phyloP scores from a whole-genome alignment of 163 green algal genomes.

The Volvox carteri region DNA sequence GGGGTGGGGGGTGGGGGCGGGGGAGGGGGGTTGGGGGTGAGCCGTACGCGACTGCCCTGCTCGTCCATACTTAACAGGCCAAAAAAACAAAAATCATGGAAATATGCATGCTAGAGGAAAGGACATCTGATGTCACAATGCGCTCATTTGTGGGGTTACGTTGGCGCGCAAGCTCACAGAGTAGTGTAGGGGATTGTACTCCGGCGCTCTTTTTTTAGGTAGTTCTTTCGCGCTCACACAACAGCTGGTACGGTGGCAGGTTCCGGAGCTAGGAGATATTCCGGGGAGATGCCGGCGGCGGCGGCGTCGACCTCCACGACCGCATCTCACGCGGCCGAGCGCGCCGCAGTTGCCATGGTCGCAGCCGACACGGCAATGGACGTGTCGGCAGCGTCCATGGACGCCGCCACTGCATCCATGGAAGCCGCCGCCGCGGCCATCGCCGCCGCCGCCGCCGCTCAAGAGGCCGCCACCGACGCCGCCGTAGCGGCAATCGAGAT shows the following conservation, averaged over 20 bases:
- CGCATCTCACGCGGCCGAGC: not conserved
- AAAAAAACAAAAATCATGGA: not conserved
- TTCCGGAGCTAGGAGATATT: not conserved
- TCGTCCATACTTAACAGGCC: no score
- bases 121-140: not conserved
- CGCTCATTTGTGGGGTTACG: not conserved
- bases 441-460: constrained; percentile 6
- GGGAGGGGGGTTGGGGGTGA: not conserved
- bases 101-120: not conserved
- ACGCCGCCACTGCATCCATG: constrained; percentile 19
- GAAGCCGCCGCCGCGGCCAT: constrained; percentile 16
- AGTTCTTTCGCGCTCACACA: not conserved
- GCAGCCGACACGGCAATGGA: constrained; percentile 31
- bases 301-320: not conserved
- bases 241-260: not conserved
- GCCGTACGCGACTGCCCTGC: no score
- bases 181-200: not conserved
- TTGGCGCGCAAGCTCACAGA: not conserved
- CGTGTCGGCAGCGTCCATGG: not conserved
- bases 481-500: not conserved
- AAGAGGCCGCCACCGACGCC: constrained; percentile 47
- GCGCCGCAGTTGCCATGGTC: constrained; percentile 7
- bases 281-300: not conserved
- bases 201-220: no score
- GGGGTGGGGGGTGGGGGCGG: not conserved